phyloP scores from a whole-genome alignment of 257 asterid genomes.

The Paraleonurus japonicus region DNA sequence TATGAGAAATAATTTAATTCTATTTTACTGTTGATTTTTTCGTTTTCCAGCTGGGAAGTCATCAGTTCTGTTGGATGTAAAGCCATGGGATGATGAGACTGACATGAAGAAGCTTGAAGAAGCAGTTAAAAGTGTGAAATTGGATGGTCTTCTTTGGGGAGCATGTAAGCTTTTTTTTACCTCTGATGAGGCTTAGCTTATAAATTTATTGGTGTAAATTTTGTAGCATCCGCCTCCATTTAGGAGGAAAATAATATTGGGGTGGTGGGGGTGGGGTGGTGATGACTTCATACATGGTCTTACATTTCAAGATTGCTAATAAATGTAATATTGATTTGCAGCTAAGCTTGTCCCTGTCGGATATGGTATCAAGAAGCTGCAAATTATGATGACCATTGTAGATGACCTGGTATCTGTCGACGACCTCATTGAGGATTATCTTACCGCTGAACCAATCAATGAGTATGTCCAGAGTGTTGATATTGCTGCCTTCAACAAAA shows the following conservation, averaged over 20 bases:
- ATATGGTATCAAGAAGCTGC: slow-evolving; percentile 86
- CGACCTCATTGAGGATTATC: slow-evolving; percentile 39
- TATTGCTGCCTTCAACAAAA: slow-evolving; percentile 45
- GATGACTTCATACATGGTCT: background rate
- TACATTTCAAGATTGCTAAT: background rate
- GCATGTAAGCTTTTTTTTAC: slow-evolving; percentile 61
- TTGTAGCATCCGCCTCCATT: too few relatives aligned
- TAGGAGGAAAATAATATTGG: background rate
- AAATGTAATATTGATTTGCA: slow-evolving; percentile 26
- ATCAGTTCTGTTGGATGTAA: slow-evolving; percentile 59
- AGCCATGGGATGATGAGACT: slow-evolving; percentile 99
- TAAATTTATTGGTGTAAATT: background rate
- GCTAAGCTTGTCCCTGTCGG: slow-evolving; percentile 85
- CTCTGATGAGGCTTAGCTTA: background rate
- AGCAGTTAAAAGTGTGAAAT: slow-evolving; percentile 63
- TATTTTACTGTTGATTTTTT: background rate
- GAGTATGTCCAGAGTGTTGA: slow-evolving; percentile 41
- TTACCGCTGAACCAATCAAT: slow-evolving; percentile 35
- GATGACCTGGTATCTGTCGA: slow-evolving; percentile 92
- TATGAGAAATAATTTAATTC: background rate
- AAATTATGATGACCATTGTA: slow-evolving; percentile 75
- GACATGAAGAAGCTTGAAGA: slow-evolving; percentile 96
- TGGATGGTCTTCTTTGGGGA: slow-evolving; percentile 93
- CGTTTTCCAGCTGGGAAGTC: slow-evolving; percentile 64
- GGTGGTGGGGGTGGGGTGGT: too few relatives aligned